A percentile compares a stretch with the other conserved stretches of the same genome.
Conservation (phyloP, 257 asterid genomes). For the Prunella vulgaris region DNA sequence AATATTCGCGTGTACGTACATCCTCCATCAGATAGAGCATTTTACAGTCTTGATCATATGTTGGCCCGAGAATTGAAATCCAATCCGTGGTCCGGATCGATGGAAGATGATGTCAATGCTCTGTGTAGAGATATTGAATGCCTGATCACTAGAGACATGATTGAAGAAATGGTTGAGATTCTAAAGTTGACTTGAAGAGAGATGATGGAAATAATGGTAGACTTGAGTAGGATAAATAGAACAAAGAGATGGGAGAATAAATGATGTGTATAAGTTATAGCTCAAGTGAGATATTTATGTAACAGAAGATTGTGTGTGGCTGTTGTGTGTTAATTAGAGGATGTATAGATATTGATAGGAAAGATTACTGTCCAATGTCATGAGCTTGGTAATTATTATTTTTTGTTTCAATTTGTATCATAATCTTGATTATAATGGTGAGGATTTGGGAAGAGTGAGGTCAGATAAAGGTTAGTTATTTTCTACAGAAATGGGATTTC, state of each 20-base stretch:
- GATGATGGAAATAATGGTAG: neutral
- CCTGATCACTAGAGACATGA: slow-evolving; percentile 53
- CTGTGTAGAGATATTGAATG: slow-evolving; percentile 63
- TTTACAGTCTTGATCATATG: slow-evolving; percentile 50
- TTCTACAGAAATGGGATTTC: slow-evolving; percentile 2
- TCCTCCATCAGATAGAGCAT: slow-evolving; percentile 47
- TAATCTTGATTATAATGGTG: slow-evolving; percentile 8
- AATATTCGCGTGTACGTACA: slow-evolving; percentile 33
- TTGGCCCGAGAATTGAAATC: slow-evolving; percentile 59
- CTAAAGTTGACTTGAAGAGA: neutral
- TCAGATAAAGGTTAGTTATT: neutral
- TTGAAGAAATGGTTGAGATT: slow-evolving; percentile 51
- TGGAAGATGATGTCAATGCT: slow-evolving; percentile 57
- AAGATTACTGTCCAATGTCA: slow-evolving; percentile 13
- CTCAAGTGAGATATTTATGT: neutral
- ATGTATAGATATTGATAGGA: slow-evolving; percentile 22
- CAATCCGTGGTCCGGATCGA: slow-evolving; percentile 49
- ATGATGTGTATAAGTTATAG: slow-evolving; percentile 6
- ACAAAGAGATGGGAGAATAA: neutral
- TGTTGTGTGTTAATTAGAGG: slow-evolving; percentile 17
- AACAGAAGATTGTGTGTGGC: slow-evolving; percentile 17
- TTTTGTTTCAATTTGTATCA: neutral
- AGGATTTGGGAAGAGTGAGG: slow-evolving; percentile 11
- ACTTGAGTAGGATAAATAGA: neutral
- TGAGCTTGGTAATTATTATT: neutral